Conservation (phyloP, 2,329 filamentous ascomycete genomes). For the Didymella keratinophila region DNA sequence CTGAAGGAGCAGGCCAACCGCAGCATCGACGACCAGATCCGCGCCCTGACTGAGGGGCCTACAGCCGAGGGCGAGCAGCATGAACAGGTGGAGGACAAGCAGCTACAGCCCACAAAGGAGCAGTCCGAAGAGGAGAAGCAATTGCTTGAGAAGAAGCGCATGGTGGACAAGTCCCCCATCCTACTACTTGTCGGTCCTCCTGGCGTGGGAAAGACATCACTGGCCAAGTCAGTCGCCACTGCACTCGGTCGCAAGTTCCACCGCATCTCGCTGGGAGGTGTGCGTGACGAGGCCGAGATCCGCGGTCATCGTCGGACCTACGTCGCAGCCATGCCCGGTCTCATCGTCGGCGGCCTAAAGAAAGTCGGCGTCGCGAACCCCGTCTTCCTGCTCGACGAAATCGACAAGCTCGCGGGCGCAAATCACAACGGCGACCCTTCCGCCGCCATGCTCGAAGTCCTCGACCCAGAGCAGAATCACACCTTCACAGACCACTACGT, state of each 20-base stretch:
- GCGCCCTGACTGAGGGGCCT: slow-evolving; percentile 58
- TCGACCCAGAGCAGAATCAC: slow-evolving; percentile 97
- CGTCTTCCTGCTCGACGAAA: slow-evolving; percentile 94
- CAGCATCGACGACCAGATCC: slow-evolving; percentile 80
- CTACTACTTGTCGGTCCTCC: slow-evolving; percentile 91
- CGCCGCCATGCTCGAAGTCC: slow-evolving; percentile 95
- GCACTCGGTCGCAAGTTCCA: slow-evolving; percentile 96
- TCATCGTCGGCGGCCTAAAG: slow-evolving; percentile 91
- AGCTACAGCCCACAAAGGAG: slow-evolving; percentile 51
- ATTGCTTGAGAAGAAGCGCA: slow-evolving; percentile 79
- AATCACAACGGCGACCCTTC: slow-evolving; percentile 96
- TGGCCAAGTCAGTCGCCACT: slow-evolving; percentile 91
- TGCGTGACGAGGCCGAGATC: slow-evolving; percentile 96
- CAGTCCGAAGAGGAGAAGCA: slow-evolving; percentile 67
- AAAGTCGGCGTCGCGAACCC: slow-evolving; percentile 97
- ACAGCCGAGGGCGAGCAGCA: slow-evolving; percentile 46
- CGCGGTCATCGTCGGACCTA: slow-evolving; percentile 94
- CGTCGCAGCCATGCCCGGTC: slow-evolving; percentile 97
- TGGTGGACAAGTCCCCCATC: slow-evolving; percentile 95
- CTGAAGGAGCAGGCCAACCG: slow-evolving; percentile 92
- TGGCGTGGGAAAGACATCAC: slow-evolving; percentile 93
- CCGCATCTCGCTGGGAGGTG: slow-evolving; percentile 92
- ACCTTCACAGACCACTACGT: slow-evolving; percentile 96
- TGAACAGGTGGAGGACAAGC: slow-evolving; percentile 49
- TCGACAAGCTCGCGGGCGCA: slow-evolving; percentile 91